Evolutionary conservation across 805 yeast genomes (phyloP), one percentile per base, ranked within the genome.

Genomic region (Lipomyces kockii): DNA sequence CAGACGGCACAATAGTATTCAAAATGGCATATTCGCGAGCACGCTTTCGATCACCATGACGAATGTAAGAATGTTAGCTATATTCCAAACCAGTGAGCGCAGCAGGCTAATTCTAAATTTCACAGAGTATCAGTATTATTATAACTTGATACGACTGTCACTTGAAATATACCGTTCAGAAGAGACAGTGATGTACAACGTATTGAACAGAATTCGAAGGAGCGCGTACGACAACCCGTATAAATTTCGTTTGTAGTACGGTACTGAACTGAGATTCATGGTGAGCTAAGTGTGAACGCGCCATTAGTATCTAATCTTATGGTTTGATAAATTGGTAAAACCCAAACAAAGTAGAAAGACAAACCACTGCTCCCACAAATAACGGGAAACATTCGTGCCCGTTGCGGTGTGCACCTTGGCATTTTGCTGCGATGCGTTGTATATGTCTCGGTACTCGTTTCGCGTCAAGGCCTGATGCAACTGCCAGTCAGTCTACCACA

Each of bases 341-440:
- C 6, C n/a, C 35, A 14, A n/a, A 43, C 2, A 25, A 25, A 11
- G 11, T 37, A n/a, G 22, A 37, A 55, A 27, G 11, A 63, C 66
- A 20, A 34, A 63, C 70, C n/a, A 64, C 65, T 20, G 67, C 67
- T 14, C 63, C 70, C 14, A 64, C 67, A 22, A 67, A 58, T 2
- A 67, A 49, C 6, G 67, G 70, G 59, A 67, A 64, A 37, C 67
- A 63, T 43, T 67, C 70, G n/a, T 61, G 67, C 2, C 65, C 64
- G 49, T 64, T 67, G 6, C 59, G 32, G 34, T 67, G 70, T 2
- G 70, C 64, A 2, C 68, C 67, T 58, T 64, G 65, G 27, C 67
- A 60, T 57, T 61, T 67, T n/a, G 51, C 20, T 12, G 64, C 70
- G 25, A 62, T 43, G 4, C 29, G 22, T 17, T 52, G 65, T n/a